phyloP scores from a whole-genome alignment of 228 moss, liverwort and hornwort genomes.

The Sphagnum fallax region DNA sequence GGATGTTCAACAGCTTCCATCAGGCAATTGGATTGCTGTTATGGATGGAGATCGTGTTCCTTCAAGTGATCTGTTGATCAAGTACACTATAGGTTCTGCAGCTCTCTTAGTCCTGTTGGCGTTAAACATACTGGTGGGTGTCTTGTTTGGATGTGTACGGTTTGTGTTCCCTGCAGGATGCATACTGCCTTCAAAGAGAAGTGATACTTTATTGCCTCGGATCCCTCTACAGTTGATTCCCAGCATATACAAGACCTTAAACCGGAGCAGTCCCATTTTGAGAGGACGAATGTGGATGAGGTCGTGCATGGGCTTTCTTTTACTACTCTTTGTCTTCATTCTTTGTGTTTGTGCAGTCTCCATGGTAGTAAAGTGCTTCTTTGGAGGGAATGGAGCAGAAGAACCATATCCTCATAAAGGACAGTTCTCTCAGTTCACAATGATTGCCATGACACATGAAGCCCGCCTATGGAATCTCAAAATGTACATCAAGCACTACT shows the following conservation, averaged over 20 bases:
- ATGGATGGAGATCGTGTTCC: conserved; percentile 91
- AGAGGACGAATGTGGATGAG: conserved; percentile 20
- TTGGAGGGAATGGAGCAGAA: conserved; percentile 75
- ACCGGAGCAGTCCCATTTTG: conserved; percentile 30
- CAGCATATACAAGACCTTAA: conserved; percentile 47
- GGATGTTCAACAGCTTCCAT: conserved; percentile 65
- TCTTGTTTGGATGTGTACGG: conserved; percentile 58
- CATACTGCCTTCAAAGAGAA: conserved; percentile 25
- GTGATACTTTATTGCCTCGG: conserved; percentile 29
- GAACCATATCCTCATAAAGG: conserved; percentile 62
- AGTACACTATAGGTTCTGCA: conserved; percentile 36
- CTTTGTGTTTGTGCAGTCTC: conserved; percentile 40
- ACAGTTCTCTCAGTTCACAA: conserved; percentile 84
- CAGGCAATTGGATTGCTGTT: conserved; percentile 90
- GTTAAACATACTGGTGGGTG: conserved; percentile 42
- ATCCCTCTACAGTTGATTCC: conserved; percentile 43
- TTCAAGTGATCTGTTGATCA: conserved; percentile 55
- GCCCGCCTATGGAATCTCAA: conserved; percentile 87
- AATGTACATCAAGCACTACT: conserved; percentile 92
- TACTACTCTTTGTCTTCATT: conserved; percentile 30
- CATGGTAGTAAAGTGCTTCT: conserved; percentile 63
- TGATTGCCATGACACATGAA: conserved; percentile 92
- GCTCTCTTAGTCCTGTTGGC: conserved; percentile 36
- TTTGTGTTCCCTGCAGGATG: conserved; percentile 27
- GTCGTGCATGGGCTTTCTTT: conserved; percentile 30